Base-by-base conservation (phyloP, 176 grass and related monocot species). In the Oryza coarctata region DNA sequence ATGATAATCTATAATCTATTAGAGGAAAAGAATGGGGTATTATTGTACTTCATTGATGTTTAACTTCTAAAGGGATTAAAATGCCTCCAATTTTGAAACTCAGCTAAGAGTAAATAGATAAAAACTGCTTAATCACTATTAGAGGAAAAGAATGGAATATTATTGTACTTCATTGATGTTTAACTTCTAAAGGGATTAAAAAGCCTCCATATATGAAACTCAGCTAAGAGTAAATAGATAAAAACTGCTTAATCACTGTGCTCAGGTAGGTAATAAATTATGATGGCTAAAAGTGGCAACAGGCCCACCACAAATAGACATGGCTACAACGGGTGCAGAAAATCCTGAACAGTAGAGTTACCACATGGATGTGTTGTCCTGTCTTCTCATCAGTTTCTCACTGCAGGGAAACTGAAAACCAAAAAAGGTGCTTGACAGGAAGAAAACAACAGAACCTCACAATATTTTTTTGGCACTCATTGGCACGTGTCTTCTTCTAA, bases 401-500 rank as follows among this genome's bases (percentile, higher is more conserved):
- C 9, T 60, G 40, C 39, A 36, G 39, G 73, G 41, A 71, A 78
- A 80, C 11, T 44, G 20, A 18, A 28, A 26, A 36, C n/a, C 0
- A 9, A 84, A 47, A 25, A 22, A 26, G 35, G 68, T 62, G 22
- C 26, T 22, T 70, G 49, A 70, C 27, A 61, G 12, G 12, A 29
- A 44, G 26, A 72, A 18, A 75, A 62, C 13, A n/a, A 8, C 75
- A 76, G 22, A 78, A 71, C 63, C 32, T 39, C 74, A 70, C 22
- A 23, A 47, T 78, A 14, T 71, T 71, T 34, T 25, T 49, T 49
- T 18, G 15, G 17, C 22, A 34, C 14, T 13, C 40, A 7, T 6
- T 39, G 15, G 74, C 74, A 27, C 29, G 63, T 71, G 75, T 85
- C 66, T 35, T 70, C 35, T 78, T 78, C 66, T 58, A 45, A 30